A percentile compares a stretch with the other conserved stretches of the same genome.
Conservation (phyloP, 495 filamentous ascomycete species). For the Penicillium coprophilum region DNA sequence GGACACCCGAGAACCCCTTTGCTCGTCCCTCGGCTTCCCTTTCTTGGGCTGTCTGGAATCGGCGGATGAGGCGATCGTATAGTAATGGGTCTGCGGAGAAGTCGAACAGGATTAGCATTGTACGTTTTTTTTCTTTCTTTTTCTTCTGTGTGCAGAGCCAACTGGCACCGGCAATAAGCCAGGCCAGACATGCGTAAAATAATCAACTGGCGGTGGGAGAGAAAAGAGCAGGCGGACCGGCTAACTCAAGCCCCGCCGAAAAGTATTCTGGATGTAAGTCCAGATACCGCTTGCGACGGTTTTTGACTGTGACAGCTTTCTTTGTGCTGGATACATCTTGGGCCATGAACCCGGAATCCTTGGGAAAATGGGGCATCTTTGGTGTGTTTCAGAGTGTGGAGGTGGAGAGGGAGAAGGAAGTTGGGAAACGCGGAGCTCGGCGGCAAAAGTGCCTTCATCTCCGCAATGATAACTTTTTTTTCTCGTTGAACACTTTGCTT, state of each 20-base stretch:
- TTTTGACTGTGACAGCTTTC: slow-evolving; percentile 50
- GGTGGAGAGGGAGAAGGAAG: slow-evolving; percentile 15
- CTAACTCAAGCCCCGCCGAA: slow-evolving; percentile 60
- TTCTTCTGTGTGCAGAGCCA: slow-evolving; percentile 12
- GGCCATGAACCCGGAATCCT: slow-evolving; percentile 26
- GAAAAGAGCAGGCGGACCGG: slow-evolving; percentile 52
- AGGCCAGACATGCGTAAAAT: slow-evolving; percentile 4
- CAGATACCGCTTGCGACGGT: slow-evolving; percentile 64
- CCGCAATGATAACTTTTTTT: slow-evolving; percentile 21
- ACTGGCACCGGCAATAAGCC: slow-evolving; percentile 5
- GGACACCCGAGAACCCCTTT: slow-evolving; percentile 71
- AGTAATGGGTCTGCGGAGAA: slow-evolving; percentile 64
- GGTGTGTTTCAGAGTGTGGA: slow-evolving; percentile 12
- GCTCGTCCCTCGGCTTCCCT: slow-evolving; percentile 66
- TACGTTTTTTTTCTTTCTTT: slow-evolving; percentile 8
- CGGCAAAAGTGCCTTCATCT: slow-evolving; percentile 33
- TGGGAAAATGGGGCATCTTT: slow-evolving; percentile 45
- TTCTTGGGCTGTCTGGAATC: slow-evolving; percentile 72
- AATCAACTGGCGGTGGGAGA: slow-evolving; percentile 22
- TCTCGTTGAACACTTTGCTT: slow-evolving; percentile 9
- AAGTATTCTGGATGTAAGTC: slow-evolving; percentile 66
- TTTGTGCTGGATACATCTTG: slow-evolving; percentile 15
- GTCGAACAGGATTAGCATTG: slow-evolving; percentile 23
- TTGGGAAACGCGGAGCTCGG: slow-evolving; percentile 31
- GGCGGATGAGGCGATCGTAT: slow-evolving; percentile 76